Evolutionary conservation across 2,329 filamentous ascomycete genomes (phyloP).

Genomic region (Aspergillus candidus): DNA sequence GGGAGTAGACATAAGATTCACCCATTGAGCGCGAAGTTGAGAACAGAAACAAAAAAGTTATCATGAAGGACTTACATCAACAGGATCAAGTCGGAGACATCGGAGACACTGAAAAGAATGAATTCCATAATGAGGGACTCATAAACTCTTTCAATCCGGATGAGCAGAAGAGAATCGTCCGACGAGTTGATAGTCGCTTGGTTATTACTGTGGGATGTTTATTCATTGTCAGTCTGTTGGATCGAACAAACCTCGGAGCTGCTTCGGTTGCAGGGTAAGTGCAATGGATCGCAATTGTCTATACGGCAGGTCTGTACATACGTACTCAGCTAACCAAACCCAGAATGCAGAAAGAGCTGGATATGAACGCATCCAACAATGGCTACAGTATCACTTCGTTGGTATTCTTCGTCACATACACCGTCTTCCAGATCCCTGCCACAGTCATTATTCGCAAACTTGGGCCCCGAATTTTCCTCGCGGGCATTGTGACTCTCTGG

Average conservation of each 20-base stretch:
- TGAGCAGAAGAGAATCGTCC: constrained; percentile 1
- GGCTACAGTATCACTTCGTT: constrained; percentile 38
- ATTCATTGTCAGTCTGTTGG: constrained; percentile 10
- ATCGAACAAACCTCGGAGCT: constrained; percentile 12
- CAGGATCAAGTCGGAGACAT: no score
- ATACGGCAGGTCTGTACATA: no score
- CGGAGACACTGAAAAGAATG: not conserved
- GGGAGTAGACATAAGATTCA: no score
- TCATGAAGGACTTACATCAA: not conserved
- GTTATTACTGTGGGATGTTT: constrained; percentile 7
- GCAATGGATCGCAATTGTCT: no score
- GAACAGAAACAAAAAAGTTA: not conserved
- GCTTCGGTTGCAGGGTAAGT: constrained; percentile 13
- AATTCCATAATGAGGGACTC: not conserved
- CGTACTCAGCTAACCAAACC: not conserved
- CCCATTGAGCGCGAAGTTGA: no score
- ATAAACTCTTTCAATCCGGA: not conserved
- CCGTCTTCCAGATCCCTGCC: constrained; percentile 64
- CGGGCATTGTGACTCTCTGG: constrained; percentile 17
- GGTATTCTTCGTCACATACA: constrained; percentile 69
- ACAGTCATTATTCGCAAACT: constrained; percentile 63
- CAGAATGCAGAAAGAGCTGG: constrained; percentile 11
- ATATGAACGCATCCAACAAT: constrained; percentile 14
- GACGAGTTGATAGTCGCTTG: constrained; percentile 10
- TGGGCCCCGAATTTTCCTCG: constrained; percentile 40